Evolutionary conservation across 2,329 filamentous ascomycete genomes (phyloP).

Genomic region (Hymenoscyphus repandus): DNA sequence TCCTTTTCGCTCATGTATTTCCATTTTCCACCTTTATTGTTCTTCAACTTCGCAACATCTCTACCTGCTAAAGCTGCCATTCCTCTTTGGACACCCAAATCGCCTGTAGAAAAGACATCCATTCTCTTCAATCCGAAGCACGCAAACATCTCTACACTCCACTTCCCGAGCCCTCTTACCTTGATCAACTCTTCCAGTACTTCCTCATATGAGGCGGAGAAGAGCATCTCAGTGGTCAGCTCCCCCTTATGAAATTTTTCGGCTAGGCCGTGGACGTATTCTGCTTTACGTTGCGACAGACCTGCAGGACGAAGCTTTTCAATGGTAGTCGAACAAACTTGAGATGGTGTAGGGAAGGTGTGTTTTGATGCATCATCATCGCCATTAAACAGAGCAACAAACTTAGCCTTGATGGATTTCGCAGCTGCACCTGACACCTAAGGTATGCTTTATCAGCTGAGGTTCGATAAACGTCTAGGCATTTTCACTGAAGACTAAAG

Average conservation of each 20-base stretch:
- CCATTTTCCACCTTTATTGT: constrained; percentile 78
- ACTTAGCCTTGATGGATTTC: constrained; percentile 80
- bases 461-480: background rate
- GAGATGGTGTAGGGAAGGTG: constrained; percentile 68
- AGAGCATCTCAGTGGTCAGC: constrained; percentile 69
- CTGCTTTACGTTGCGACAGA: constrained; percentile 88
- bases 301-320: constrained; percentile 74
- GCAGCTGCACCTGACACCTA: constrained; percentile 84
- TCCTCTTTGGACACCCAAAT: constrained; percentile 87
- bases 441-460: background rate
- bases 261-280: constrained; percentile 85
- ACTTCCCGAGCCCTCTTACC: constrained; percentile 79
- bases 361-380: constrained; percentile 26
- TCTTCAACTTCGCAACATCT: constrained; percentile 79
- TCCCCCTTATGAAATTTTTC: constrained; percentile 73
- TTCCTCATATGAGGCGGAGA: constrained; percentile 77
- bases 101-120: constrained; percentile 89
- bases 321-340: constrained; percentile 61
- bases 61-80: constrained; percentile 84
- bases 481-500: background rate
- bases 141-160: constrained; percentile 98
- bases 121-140: constrained; percentile 90
- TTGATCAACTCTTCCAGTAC: constrained; percentile 76
- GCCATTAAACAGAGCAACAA: constrained; percentile 64
- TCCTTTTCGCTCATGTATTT: constrained; percentile 96